Percentiles rank a stretch among this genome's conserved stretches.
phyloP scores from a whole-genome alignment of 2,329 filamentous ascomycete genomes.

The Camptophora hylomeconis region DNA sequence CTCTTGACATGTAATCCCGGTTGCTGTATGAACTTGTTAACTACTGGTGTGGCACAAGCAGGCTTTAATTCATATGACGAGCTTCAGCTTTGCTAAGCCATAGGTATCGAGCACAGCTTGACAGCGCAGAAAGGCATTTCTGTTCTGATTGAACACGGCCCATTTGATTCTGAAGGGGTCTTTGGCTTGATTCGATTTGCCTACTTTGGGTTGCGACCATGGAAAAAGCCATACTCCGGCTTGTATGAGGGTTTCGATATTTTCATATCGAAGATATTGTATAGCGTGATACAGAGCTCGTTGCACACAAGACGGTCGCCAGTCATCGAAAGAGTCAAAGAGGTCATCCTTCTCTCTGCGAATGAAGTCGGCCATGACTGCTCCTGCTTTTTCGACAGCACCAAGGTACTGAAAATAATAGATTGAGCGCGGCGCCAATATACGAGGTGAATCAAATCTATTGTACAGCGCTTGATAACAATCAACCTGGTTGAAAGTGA shows the following conservation, averaged over 20 bases:
- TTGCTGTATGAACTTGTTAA: too few species aligned
- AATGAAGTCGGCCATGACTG: conserved; percentile 2
- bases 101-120: conserved; percentile 4
- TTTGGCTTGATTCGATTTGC: too few species aligned
- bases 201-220: too few species aligned
- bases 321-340: too few species aligned
- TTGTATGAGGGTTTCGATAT: conserved; percentile 1
- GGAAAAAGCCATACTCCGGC: background rate
- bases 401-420: background rate
- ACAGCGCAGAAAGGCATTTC: conserved; percentile 3
- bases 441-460: background rate
- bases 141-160: conserved; percentile 4
- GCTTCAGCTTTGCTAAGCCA: conserved; percentile 4
- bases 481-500: conserved; percentile 5
- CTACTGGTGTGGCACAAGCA: too few species aligned
- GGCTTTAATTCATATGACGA: too few species aligned
- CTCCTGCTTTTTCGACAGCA: too few species aligned
- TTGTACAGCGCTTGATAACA: conserved; percentile 6
- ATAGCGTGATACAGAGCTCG: conserved; percentile 5
- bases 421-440: conserved; percentile 2
- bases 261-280: conserved; percentile 2
- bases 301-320: conserved; percentile 1
- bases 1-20: too few species aligned
- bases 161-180: conserved; percentile 3
- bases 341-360: conserved; percentile 1